Evolutionary conservation across 371 early-diverging fungal species (phyloP), one percentile per base, ranked within the genome.

Genomic region (Rhizopus stolonifer): DNA sequence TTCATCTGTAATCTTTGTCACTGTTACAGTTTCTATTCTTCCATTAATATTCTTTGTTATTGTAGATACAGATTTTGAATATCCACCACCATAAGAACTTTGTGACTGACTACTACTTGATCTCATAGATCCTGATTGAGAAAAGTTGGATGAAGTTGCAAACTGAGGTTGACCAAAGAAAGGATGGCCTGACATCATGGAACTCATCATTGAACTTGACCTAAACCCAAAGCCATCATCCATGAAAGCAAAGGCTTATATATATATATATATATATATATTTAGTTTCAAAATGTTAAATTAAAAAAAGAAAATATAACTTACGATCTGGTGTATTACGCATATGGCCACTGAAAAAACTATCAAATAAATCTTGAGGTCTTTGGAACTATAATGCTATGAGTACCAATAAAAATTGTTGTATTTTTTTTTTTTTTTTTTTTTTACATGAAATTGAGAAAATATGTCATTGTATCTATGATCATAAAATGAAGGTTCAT

Each of bases 311-410:
- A 29, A 29, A 29, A 29, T 7, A 10, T 4, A 7, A 29, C 31
- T 29, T 29, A 29, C 31, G 31, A 29, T 29, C 31, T 14, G 40
- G 59, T 43, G 62, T 4, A 15, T 11, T 59, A 34, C 63, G 23
- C 40, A 59, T 49, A 14, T 55, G 66, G 36, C 61, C 58, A 40
- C 61, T 58, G 48, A 80, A 80, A 42, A 80, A 72, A 11, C 58
- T 50, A 3, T 64, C 65, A 56, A 80, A 80, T n/a, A 80, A 65
- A 18, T 80, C 76, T 25, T 72, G 62, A 26, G 80, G 80, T 33
- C 56, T 58, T 50, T 77, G 78, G 48, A 77, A 80, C 77, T 80
- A 56, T 3, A 48, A 21, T 19, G 10, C 3, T 36, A 9, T n/a
- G n/a, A 3, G 4, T 36, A 36, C 4, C n/a, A 45, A 42, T 21